Conservation (phyloP, 2,329 filamentous ascomycete genomes). For the Hymenoscyphus repandus region DNA sequence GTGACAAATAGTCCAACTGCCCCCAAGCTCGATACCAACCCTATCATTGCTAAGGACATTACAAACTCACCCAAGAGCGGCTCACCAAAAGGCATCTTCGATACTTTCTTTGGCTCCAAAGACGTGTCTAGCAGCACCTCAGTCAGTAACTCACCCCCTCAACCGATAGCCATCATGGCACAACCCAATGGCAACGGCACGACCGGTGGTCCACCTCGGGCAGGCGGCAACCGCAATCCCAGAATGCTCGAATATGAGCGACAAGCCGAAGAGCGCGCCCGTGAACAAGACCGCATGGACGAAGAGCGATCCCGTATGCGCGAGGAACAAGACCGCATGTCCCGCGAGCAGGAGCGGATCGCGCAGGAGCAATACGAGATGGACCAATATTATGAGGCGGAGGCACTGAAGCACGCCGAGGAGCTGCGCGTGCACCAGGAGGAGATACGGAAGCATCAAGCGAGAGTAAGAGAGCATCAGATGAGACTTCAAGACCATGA, state of each 20-base stretch:
- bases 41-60: too few species aligned
- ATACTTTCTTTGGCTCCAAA: neutral
- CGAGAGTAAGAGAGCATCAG: constrained; percentile 15
- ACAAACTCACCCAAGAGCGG: too few species aligned
- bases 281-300: constrained; percentile 25
- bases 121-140: neutral
- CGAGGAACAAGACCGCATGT: constrained; percentile 20
- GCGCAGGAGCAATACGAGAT: constrained; percentile 31
- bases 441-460: constrained; percentile 28
- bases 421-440: constrained; percentile 28
- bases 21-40: neutral
- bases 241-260: constrained; percentile 30
- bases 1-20: neutral
- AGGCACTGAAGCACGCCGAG: constrained; percentile 28
- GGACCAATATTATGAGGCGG: constrained; percentile 30
- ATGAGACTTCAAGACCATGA: constrained; percentile 23
- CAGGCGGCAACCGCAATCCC: constrained; percentile 27
- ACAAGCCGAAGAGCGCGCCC: constrained; percentile 27
- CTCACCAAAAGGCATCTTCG: neutral
- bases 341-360: constrained; percentile 25
- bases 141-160: neutral
- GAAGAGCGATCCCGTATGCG: constrained; percentile 26
- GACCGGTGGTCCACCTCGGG: neutral
- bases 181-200: constrained; percentile 6
- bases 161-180: constrained; percentile 1